phyloP scores from a whole-genome alignment of 768 basidiomycete genomes.

The Calocybe cyanea region DNA sequence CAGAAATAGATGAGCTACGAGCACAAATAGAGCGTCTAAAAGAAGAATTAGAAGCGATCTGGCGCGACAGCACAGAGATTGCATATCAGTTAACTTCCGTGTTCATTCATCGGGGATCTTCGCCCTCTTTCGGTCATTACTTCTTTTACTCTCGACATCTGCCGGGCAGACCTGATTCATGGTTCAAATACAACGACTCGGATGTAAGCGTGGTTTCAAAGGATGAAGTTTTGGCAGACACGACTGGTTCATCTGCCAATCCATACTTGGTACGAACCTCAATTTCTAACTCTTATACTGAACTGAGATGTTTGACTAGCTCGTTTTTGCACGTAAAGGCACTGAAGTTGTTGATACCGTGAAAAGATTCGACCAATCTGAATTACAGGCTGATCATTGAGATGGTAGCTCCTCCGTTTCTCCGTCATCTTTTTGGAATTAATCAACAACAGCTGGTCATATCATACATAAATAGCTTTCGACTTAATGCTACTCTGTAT shows the following conservation, averaged over 20 bases:
- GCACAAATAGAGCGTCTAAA: constrained; percentile 51
- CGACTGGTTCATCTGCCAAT: constrained; percentile 87
- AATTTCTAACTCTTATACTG: neutral
- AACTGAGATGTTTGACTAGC: constrained; percentile 35
- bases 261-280: constrained; percentile 69
- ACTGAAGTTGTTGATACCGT: constrained; percentile 79
- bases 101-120: constrained; percentile 90
- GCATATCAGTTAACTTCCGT: constrained; percentile 92
- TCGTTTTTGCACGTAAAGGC: constrained; percentile 81
- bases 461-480: constrained; percentile 3
- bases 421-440: constrained; percentile 3
- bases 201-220: constrained; percentile 73
- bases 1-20: constrained; percentile 57
- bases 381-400: constrained; percentile 16
- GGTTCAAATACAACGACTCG: constrained; percentile 98
- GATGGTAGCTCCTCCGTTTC: constrained; percentile 5
- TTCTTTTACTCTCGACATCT: constrained; percentile 93
- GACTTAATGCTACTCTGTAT: neutral
- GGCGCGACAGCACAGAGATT: constrained; percentile 61
- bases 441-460: constrained; percentile 9
- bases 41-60: constrained; percentile 66
- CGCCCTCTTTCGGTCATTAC: constrained; percentile 88
- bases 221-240: constrained; percentile 84
- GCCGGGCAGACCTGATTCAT: constrained; percentile 73
- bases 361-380: constrained; percentile 51